Percentiles rank a stretch among this genome's conserved stretches.
Evolutionary conservation across 768 basidiomycete genomes (phyloP).

Genomic region (Kwoniella newhampshirensis): DNA sequence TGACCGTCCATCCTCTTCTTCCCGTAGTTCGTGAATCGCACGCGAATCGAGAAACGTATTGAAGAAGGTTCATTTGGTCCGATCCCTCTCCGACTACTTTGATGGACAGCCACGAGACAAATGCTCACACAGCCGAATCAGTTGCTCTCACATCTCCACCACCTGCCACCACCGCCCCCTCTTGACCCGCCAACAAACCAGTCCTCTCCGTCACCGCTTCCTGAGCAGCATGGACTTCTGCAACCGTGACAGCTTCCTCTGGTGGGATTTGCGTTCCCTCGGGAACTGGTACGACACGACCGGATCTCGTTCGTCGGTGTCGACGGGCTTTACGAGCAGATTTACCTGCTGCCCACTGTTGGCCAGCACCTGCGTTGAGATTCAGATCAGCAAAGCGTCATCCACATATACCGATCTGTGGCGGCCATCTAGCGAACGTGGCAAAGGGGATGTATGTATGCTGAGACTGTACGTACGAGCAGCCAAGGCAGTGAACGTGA

Average conservation of each 20-base stretch:
- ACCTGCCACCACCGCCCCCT: constrained; percentile 7
- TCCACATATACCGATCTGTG: too few relatives aligned
- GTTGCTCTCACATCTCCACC: constrained; percentile 30
- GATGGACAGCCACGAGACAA: too few relatives aligned
- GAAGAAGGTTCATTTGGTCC: too few relatives aligned
- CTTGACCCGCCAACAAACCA: constrained; percentile 31
- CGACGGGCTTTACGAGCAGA: constrained; percentile 39
- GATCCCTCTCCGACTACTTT: too few relatives aligned
- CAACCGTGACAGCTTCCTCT: constrained; percentile 42
- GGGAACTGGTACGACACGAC: constrained; percentile 46
- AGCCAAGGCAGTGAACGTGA: constrained; percentile 49
- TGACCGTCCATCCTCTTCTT: too few relatives aligned
- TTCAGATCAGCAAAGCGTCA: too few relatives aligned
- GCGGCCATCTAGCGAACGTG: neutral
- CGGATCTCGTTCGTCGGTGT: constrained; percentile 49
- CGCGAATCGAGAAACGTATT: too few relatives aligned
- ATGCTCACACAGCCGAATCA: constrained; percentile 16
- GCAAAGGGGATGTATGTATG: neutral
- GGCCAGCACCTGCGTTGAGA: constrained; percentile 34
- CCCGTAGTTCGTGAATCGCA: too few relatives aligned
- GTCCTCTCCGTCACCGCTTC: constrained; percentile 40
- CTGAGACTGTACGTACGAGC: constrained; percentile 40
- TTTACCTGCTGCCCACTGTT: constrained; percentile 52
- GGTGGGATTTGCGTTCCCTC: constrained; percentile 37
- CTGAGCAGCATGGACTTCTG: constrained; percentile 37